Conservation (phyloP, 2,329 filamentous ascomycete species). For the Neopestalotiopsis rosae region DNA sequence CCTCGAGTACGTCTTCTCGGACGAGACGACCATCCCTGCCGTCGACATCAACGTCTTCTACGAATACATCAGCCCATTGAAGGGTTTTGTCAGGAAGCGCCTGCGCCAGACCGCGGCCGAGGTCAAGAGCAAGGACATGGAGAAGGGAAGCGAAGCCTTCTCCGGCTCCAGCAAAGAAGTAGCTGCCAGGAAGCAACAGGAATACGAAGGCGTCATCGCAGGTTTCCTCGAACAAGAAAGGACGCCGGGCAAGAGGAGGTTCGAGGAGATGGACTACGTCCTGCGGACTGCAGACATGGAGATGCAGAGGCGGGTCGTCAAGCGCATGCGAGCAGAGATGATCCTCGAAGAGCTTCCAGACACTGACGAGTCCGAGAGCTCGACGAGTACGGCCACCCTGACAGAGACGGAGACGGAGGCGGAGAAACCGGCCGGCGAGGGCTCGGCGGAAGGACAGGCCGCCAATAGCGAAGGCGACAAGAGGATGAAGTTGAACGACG, state of each 20-base stretch:
- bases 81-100: constrained; percentile 74
- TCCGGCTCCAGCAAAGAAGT: constrained; percentile 53
- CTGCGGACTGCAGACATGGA: constrained; percentile 54
- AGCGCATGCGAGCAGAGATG: constrained; percentile 67
- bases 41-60: constrained; percentile 73
- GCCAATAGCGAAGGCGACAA: constrained; percentile 40
- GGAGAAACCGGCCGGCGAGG: background rate
- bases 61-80: constrained; percentile 79
- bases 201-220: constrained; percentile 62
- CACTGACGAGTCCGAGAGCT: constrained; percentile 45
- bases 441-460: background rate
- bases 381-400: constrained; percentile 31
- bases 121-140: constrained; percentile 62
- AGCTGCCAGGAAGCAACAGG: constrained; percentile 54
- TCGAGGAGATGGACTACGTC: constrained; percentile 59
- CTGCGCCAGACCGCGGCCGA: constrained; percentile 70
- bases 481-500: constrained; percentile 50
- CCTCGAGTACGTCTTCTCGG: constrained; percentile 80
- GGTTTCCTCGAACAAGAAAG: constrained; percentile 44
- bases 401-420: constrained; percentile 21
- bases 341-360: constrained; percentile 61
- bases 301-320: constrained; percentile 61
- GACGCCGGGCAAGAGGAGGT: constrained; percentile 50
- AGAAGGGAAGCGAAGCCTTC: constrained; percentile 53
- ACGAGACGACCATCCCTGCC: constrained; percentile 71